phyloP scores from a whole-genome alignment of 129 eudicot genomes.

The Chrysanthemum lavandulifolium region DNA sequence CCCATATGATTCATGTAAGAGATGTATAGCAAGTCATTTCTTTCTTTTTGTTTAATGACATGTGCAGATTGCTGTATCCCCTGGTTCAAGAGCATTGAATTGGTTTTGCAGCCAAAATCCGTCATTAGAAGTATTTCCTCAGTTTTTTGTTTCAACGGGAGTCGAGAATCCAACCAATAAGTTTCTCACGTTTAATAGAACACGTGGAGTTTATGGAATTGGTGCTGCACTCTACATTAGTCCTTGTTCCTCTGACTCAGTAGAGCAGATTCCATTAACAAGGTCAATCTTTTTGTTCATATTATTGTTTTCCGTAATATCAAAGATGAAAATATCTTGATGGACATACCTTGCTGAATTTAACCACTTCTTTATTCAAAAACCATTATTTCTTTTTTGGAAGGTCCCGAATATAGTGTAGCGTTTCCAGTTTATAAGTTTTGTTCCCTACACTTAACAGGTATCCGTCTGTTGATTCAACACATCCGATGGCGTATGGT shows the following conservation, averaged over 20 bases:
- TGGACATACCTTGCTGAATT: background rate
- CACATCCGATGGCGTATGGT: conserved; percentile 61
- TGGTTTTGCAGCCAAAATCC: conserved; percentile 83
- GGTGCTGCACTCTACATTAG: conserved; percentile 66
- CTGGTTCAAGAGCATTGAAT: conserved; percentile 74
- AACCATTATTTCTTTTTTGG: too few species aligned
- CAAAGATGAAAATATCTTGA: background rate
- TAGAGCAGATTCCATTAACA: conserved; percentile 25
- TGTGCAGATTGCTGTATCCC: conserved; percentile 83
- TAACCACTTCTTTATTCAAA: too few species aligned
- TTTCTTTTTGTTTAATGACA: conserved; percentile 2
- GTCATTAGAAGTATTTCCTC: conserved; percentile 71
- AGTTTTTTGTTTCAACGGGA: conserved; percentile 68
- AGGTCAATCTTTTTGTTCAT: conserved; percentile 39
- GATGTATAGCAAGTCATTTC: background rate
- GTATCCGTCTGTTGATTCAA: conserved; percentile 45
- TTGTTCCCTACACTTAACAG: conserved; percentile 50
- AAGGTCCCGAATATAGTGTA: too few species aligned
- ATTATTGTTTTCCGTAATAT: background rate
- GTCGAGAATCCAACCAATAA: conserved; percentile 45
- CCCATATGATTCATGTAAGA: background rate
- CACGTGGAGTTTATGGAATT: conserved; percentile 70
- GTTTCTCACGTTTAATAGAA: conserved; percentile 36
- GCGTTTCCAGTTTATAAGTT: too few species aligned
- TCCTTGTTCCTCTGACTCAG: conserved; percentile 30